Evolutionary conservation across 2,329 filamentous ascomycete species (phyloP).

Genomic region (Monilinia fructigena): DNA sequence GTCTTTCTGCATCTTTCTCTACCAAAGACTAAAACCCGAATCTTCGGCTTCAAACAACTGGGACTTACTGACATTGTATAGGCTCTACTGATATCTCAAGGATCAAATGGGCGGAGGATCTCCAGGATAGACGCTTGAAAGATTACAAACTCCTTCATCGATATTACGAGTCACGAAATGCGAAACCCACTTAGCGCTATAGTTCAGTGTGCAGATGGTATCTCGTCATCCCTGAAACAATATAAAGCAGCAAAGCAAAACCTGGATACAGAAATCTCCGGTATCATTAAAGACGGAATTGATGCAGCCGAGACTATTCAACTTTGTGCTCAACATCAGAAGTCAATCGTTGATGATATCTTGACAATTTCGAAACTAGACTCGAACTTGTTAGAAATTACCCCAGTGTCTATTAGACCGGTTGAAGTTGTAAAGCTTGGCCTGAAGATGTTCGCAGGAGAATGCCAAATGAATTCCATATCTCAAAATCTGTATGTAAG

Average conservation of each 20-base stretch:
- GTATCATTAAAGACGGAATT: conserved; percentile 58
- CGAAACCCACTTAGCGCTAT: conserved; percentile 66
- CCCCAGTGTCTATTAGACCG: conserved; percentile 67
- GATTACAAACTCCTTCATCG: conserved; percentile 74
- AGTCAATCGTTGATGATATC: conserved; percentile 63
- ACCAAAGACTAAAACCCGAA: too few species aligned
- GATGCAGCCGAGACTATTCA: conserved; percentile 76
- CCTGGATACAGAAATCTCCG: conserved; percentile 36
- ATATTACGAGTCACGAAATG: conserved; percentile 64
- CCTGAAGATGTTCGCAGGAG: conserved; percentile 75
- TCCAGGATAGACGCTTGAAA: conserved; percentile 45
- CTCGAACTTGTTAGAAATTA: conserved; percentile 66
- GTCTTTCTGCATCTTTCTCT: neutral
- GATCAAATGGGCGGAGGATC: conserved; percentile 62
- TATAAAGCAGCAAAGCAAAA: conserved; percentile 37
- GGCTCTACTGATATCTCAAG: conserved; percentile 81
- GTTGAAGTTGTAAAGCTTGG: conserved; percentile 64
- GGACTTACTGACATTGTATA: conserved; percentile 40
- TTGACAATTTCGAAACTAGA: conserved; percentile 69
- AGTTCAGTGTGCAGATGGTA: conserved; percentile 67
- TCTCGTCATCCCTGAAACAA: conserved; percentile 48
- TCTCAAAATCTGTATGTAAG: conserved; percentile 63
- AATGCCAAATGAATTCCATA: conserved; percentile 68
- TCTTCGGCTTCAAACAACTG: conserved; percentile 35
- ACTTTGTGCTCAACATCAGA: conserved; percentile 72